These are phyloP conservation scores for Tetrahymena thermophila DNA, from an alignment of 73 alveolate species.

Conservation along the genomic window DNA sequence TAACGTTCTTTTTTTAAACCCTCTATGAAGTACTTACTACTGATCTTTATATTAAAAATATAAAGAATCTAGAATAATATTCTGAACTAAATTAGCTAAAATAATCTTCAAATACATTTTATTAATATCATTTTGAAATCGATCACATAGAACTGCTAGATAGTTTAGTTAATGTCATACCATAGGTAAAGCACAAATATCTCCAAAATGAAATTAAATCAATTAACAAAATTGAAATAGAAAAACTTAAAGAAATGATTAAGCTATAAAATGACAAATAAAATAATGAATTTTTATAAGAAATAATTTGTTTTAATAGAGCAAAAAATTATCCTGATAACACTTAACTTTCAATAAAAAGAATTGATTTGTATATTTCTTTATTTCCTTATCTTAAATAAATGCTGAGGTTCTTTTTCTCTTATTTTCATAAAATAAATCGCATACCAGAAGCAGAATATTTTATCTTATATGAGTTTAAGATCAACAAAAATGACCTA, in stretches of 20 bases:
- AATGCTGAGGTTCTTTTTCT: neutral
- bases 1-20: neutral
- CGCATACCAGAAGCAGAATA: neutral
- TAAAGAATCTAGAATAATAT: neutral
- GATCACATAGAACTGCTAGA: neutral
- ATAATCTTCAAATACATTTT: neutral
- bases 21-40: neutral
- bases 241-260: neutral
- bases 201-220: neutral
- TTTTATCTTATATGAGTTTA: neutral
- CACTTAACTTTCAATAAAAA: neutral
- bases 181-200: neutral
- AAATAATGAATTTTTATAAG: neutral
- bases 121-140: neutral
- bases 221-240: neutral
- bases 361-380: neutral
- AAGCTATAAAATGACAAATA: neutral
- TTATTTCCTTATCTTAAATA: neutral
- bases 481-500: neutral
- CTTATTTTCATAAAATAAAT: neutral
- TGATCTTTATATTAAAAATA: neutral
- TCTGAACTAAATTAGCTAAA: neutral
- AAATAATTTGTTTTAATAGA: neutral
- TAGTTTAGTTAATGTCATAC: neutral
- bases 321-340: neutral